These are phyloP conservation scores for Hemerocallis citrina DNA, from an alignment of 106 monocot genomes.

Conservation along the genomic window DNA sequence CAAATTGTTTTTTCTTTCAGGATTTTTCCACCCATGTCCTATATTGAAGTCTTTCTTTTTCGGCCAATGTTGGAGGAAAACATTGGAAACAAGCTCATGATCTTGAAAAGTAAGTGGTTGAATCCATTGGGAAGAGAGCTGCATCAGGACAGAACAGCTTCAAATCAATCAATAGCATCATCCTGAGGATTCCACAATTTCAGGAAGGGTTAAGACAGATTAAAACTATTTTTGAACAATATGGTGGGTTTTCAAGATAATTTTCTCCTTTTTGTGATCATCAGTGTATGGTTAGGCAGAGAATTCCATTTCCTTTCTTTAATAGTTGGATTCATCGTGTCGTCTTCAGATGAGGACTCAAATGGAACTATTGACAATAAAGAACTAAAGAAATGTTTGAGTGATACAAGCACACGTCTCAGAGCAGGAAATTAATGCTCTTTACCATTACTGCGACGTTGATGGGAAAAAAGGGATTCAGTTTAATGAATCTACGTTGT, in stretches of 20 bases:
- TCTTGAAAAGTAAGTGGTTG: slow-evolving; percentile 15
- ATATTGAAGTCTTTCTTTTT: slow-evolving; percentile 9
- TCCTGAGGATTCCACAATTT: slow-evolving; percentile 28
- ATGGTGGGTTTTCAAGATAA: slow-evolving; percentile 16
- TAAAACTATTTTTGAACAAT: slow-evolving; percentile 18
- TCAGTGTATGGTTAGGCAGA: too few species aligned
- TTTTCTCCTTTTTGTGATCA: neutral
- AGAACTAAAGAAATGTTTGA: slow-evolving; percentile 26
- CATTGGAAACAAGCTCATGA: neutral
- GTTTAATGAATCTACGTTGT: slow-evolving; percentile 24
- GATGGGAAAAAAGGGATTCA: slow-evolving; percentile 26
- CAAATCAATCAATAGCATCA: slow-evolving; percentile 29
- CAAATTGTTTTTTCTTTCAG: neutral
- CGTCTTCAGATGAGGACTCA: slow-evolving; percentile 25
- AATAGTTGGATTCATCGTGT: too few species aligned
- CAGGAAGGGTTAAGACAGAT: slow-evolving; percentile 16
- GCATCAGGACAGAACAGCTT: slow-evolving; percentile 10
- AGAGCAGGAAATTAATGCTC: slow-evolving; percentile 11
- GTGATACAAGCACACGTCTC: slow-evolving; percentile 2
- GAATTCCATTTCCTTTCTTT: too few species aligned
- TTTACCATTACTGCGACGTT: slow-evolving; percentile 26
- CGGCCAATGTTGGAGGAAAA: slow-evolving; percentile 7
- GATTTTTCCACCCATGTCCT: neutral
- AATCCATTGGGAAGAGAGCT: slow-evolving; percentile 14
- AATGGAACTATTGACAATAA: slow-evolving; percentile 25